These are phyloP conservation scores for Erysimum cheiri DNA, from an alignment of 441 rosid genomes.

Conservation along the genomic window DNA sequence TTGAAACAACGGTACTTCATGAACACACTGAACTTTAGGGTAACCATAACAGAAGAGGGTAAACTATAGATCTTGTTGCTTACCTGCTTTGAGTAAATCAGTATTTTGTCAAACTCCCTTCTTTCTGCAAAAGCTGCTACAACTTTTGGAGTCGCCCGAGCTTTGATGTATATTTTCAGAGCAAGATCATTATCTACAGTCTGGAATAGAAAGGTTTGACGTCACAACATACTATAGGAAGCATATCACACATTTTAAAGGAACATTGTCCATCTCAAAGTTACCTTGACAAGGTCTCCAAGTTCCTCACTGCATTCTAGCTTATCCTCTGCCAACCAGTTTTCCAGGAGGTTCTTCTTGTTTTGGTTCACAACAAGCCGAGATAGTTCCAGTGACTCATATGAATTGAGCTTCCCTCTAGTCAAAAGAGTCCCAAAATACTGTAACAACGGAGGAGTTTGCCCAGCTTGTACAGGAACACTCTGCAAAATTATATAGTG, in stretches of 20 bases:
- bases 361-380: slow-evolving; percentile 99
- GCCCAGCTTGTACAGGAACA: slow-evolving; percentile 99
- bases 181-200: slow-evolving; percentile 99
- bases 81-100: slow-evolving; percentile 99
- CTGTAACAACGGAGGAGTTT: slow-evolving; percentile 97
- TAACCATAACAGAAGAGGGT: slow-evolving; percentile 20
- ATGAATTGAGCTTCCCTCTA: slow-evolving; percentile 95
- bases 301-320: slow-evolving; percentile 99
- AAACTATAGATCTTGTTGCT: slow-evolving; percentile 25
- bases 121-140: slow-evolving; percentile 99
- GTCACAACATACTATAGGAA: slow-evolving; percentile 11
- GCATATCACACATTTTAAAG: slow-evolving; percentile 15
- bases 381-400: slow-evolving; percentile 97
- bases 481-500: slow-evolving; percentile 61
- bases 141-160: slow-evolving; percentile 99
- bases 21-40: slow-evolving; percentile 25
- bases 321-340: slow-evolving; percentile 99
- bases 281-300: slow-evolving; percentile 99
- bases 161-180: slow-evolving; percentile 93
- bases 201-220: slow-evolving; percentile 51
- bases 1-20: slow-evolving; percentile 35
- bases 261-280: slow-evolving; percentile 28
- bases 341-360: slow-evolving; percentile 96
- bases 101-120: slow-evolving; percentile 98
- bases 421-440: slow-evolving; percentile 99